Base-by-base conservation (phyloP, 2,329 filamentous ascomycete genomes). In the Lachnellula occidentalis region DNA sequence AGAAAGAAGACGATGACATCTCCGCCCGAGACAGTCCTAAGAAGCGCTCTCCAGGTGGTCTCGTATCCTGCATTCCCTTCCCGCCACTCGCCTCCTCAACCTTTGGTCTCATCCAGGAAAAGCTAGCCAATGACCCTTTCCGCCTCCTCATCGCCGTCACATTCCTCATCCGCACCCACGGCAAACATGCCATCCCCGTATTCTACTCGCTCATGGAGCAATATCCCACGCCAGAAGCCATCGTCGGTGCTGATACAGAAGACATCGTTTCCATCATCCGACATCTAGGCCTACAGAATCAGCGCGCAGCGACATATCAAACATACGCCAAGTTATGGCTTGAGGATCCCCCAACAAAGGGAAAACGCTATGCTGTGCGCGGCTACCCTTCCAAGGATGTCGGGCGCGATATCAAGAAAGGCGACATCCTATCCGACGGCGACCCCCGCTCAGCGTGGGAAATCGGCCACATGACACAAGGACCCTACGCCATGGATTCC, bases 41-140 rank as follows among this genome's bases (percentile, higher is more conserved):
- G 8, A 67, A 63, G 39, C 56, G 61, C 9, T 53, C 58, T 11
- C 57, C 62, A 31, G 54, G 46, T 21, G 64, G 64, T 8, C 58
- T 56, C 2, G 67, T 85, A 8, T 81, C 82, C 0, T 73, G 74
- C 22, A 74, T 85, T 12, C 80, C 81, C 2, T 89, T 92, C 60
- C 88, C 90, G 0, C 79, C 84, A 0, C 80, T 91, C 34, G 76
- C 78, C 7, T 75, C 80, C 0, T 67, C 76, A 0, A 70, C 66
- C 5, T 96, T 95, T 66, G 91, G 91, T 0, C 78, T 96, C 2
- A 83, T 96, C 37, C 92, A 96, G 68, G 92, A 96, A 68, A 80
- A 85, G 59, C 80, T 95, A 15, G 83, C 84, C 2, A 71, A 80
- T 48, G 79, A 90, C 54, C 87, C 91, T 0, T 96, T 95, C 69